phyloP scores from a whole-genome alignment of 345 rosid species.

The Salix suchowensis region DNA sequence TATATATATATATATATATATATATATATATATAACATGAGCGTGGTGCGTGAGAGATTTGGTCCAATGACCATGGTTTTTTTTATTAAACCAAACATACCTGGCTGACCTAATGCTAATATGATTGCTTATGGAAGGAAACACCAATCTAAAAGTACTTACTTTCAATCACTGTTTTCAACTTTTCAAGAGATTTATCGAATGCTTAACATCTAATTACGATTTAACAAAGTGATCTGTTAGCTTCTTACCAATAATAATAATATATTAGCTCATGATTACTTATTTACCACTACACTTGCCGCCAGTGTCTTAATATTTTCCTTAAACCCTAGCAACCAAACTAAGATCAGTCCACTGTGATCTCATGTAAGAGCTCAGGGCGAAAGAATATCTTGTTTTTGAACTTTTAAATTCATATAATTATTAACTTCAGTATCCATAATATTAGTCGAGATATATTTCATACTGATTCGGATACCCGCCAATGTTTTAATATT shows the following conservation, averaged over 20 bases:
- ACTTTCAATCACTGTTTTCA: constrained; percentile 13
- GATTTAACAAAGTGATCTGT: background rate
- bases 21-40: background rate
- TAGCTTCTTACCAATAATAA: background rate
- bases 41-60: constrained; percentile 20
- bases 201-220: constrained; percentile 18
- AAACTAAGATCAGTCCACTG: background rate
- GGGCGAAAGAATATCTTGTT: too few relatives aligned
- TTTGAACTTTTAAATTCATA: too few relatives aligned
- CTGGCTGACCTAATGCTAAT: constrained; percentile 12
- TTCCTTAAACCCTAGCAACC: constrained; percentile 4
- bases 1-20: too few relatives aligned
- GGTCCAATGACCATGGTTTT: constrained; percentile 23
- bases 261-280: background rate
- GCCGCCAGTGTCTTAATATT: background rate
- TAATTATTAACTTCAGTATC: too few relatives aligned
- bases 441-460: too few relatives aligned
- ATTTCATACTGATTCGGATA: fast-evolving
- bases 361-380: too few relatives aligned
- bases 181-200: constrained; percentile 2
- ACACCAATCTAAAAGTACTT: constrained; percentile 7
- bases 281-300: background rate
- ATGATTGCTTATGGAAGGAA: background rate
- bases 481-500: too few relatives aligned
- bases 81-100: constrained; percentile 4